A percentile compares a stretch with the other conserved stretches of the same genome.
Evolutionary conservation across 257 asterid genomes (phyloP).

Genomic region (Solanum microdontum): DNA sequence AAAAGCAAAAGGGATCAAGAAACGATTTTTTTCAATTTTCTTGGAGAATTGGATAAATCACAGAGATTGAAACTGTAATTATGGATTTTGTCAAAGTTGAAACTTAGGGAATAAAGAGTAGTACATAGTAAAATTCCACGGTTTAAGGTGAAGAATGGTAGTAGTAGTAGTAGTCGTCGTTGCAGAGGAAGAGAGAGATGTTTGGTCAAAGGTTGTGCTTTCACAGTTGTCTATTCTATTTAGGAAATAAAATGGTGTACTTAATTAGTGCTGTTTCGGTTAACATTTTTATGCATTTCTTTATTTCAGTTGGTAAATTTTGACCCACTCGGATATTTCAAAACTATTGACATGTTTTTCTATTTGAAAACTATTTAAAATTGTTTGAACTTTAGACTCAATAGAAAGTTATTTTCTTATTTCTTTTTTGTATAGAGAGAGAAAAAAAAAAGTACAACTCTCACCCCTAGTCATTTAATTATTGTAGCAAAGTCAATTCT

Average conservation of each 20-base stretch:
- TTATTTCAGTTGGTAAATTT: background rate
- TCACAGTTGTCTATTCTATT: background rate
- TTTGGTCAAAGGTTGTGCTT: constrained; percentile 20
- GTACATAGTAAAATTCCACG: background rate
- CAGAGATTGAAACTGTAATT: background rate
- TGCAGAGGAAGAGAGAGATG: background rate
- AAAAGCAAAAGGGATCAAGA: constrained; percentile 2
- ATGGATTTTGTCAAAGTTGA: background rate
- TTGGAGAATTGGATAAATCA: background rate
- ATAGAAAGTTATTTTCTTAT: background rate
- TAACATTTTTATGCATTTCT: background rate
- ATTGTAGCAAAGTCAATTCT: background rate
- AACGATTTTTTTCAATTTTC: background rate
- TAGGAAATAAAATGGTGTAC: background rate
- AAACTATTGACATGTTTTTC: background rate
- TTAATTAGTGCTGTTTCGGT: background rate
- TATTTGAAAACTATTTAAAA: background rate
- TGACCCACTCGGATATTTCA: background rate
- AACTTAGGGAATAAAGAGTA: background rate
- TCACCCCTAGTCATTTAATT: background rate
- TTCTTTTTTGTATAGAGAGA: background rate
- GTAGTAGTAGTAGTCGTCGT: constrained; percentile 2
- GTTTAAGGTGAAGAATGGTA: background rate
- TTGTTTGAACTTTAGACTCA: background rate
- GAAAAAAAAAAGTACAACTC: background rate